Base-by-base conservation (phyloP, 1,284 basidiomycete genomes). In the Ustilago trichophora region DNA sequence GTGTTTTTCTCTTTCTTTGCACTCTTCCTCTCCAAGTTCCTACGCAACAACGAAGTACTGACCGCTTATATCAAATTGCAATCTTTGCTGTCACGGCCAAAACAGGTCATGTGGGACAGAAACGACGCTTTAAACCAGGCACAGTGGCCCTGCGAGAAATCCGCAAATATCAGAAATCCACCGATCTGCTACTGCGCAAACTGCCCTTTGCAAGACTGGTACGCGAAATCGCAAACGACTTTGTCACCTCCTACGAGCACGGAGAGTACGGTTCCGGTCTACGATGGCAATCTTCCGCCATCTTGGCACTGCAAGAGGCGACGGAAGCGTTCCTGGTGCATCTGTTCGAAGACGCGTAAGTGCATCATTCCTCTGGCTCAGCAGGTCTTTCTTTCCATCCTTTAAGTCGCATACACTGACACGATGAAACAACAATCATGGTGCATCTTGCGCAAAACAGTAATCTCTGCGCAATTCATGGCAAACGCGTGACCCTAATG, bases 141-240 rank as follows among this genome's bases (percentile, higher is more conserved):
- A 80, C 79, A 4, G 74, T 79, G n/a, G 79, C 79, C 6, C 65
- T 81, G 22, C 72, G 78, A 12, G 79, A 81, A 63, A 81, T 81
- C 32, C 72, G 78, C 40, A 69, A 69, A 21, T 81, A 81, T 50
- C 79, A 81, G 38, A 78, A 73, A 21, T 77, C 77, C 6, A 81
- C 79, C 25, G 79, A 81, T 22, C 60, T 81, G 42, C 64, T 81
- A 11, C 73, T 81, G 21, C 72, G 70, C 42, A 81, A 81, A 48
- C 66, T 80, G 1, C 79, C 79, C 3, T 81, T 81, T 57, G 79
- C 79, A 13, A 69, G 79, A 6, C 60, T 80, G 8, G 78, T 81
- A 4, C 70, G 78, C 25, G 79, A 81, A 26, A 73, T 81, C 3
- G 79, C 79, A 25, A 72, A 78, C 55, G 76, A 79, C 43, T 79